A percentile compares a stretch with the other conserved stretches of the same genome.
phyloP scores from a whole-genome alignment of 225 moss, liverwort and hornwort genomes.

The Sphagnum tenellum region DNA sequence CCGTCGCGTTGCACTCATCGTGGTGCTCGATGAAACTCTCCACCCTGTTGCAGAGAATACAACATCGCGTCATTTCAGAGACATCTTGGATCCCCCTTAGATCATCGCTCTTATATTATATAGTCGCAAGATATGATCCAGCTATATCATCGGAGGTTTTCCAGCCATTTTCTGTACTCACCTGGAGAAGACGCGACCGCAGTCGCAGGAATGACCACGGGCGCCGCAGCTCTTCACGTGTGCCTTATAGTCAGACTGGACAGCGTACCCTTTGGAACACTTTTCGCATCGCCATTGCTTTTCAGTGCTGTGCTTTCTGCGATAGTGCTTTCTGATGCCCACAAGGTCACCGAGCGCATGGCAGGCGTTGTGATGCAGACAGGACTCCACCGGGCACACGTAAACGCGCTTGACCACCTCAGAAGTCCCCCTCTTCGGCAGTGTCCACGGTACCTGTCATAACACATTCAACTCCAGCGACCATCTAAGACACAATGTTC shows the following conservation, averaged over 20 bases:
- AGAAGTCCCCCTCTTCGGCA: slow-evolving; percentile 42
- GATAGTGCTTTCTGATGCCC: slow-evolving; percentile 72
- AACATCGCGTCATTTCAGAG: no score
- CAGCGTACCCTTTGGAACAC: slow-evolving; percentile 76
- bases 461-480: neutral
- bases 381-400: slow-evolving; percentile 72
- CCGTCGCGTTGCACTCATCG: slow-evolving; percentile 44
- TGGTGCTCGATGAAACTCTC: slow-evolving; percentile 83
- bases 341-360: slow-evolving; percentile 74
- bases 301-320: slow-evolving; percentile 69
- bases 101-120: no score
- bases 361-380: slow-evolving; percentile 65
- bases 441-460: slow-evolving; percentile 71
- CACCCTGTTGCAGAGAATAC: slow-evolving; percentile 19
- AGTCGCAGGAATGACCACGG: slow-evolving; percentile 74
- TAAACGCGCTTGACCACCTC: slow-evolving; percentile 64
- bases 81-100: no score
- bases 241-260: slow-evolving; percentile 83
- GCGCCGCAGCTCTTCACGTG: slow-evolving; percentile 78
- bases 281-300: slow-evolving; percentile 80
- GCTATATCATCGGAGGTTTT: neutral
- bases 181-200: slow-evolving; percentile 79
- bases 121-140: no score
- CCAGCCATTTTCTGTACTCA: slow-evolving; percentile 1
- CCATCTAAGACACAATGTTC: no score